Conservation (phyloP, 331 rosid species). For the Quercus lobata region DNA sequence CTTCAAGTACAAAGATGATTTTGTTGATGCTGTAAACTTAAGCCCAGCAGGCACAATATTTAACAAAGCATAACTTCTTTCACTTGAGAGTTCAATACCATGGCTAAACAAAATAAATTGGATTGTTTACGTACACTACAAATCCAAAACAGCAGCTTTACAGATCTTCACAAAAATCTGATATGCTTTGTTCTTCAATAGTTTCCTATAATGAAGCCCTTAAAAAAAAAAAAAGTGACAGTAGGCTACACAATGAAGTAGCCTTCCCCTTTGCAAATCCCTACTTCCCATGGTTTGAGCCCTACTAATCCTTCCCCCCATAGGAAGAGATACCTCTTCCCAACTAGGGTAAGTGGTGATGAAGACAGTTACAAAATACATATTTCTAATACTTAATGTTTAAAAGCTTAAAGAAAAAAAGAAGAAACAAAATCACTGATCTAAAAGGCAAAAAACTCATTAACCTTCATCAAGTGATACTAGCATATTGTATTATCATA, state of each 20-base stretch:
- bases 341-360: not conserved
- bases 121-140: not conserved
- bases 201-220: not conserved
- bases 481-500: not conserved
- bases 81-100: not conserved
- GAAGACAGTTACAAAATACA: not conserved
- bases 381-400: not conserved
- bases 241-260: no score
- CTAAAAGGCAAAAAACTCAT: not conserved
- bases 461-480: not conserved
- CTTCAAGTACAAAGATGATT: no score
- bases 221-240: no score
- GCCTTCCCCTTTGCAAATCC: no score
- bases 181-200: not conserved
- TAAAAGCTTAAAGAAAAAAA: not conserved
- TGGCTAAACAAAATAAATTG: not conserved
- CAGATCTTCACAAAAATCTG: not conserved
- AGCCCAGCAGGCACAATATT: not conserved
- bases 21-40: not conserved
- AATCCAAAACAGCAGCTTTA: not conserved
- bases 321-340: not conserved
- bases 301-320: not conserved
- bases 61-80: not conserved
- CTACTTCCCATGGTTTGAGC: no score
- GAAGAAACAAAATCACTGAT: not conserved